Percentiles rank a stretch among this genome's conserved stretches.
These are phyloP conservation scores for Backusella tarrabulga DNA, from an alignment of 192 early-diverging fungal species.

Conservation along the genomic window DNA sequence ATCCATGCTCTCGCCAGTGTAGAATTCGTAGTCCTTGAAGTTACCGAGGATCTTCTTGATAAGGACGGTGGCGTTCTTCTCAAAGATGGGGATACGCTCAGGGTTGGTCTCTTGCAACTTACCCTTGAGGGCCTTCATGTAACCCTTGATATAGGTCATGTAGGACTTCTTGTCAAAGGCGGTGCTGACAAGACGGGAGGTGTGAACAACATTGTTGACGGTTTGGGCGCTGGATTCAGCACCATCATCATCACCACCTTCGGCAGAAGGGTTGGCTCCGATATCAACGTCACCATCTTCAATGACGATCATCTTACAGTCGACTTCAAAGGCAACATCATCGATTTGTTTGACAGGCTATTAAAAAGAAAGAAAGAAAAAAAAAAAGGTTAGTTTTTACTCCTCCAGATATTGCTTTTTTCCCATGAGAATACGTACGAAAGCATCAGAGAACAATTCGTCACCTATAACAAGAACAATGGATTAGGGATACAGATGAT, in stretches of 20 bases:
- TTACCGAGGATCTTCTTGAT: slow-evolving; percentile 79
- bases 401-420: not conserved
- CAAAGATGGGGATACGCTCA: slow-evolving; percentile 61
- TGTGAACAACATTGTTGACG: slow-evolving; percentile 88
- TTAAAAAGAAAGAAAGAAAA: not conserved
- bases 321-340: slow-evolving; percentile 70
- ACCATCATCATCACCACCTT: slow-evolving; percentile 64
- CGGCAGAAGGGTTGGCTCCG: slow-evolving; percentile 92
- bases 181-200: slow-evolving; percentile 71
- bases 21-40: slow-evolving; percentile 94
- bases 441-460: slow-evolving; percentile 92
- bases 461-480: slow-evolving; percentile 53
- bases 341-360: slow-evolving; percentile 58
- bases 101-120: slow-evolving; percentile 59
- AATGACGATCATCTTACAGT: slow-evolving; percentile 72
- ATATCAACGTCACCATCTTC: slow-evolving; percentile 78
- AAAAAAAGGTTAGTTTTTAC: not conserved
- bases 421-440: slow-evolving; percentile 26
- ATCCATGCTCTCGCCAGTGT: slow-evolving; percentile 83
- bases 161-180: slow-evolving; percentile 91
- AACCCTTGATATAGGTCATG: slow-evolving; percentile 90
- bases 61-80: slow-evolving; percentile 55
- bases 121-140: slow-evolving; percentile 82
- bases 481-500: not conserved
- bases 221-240: slow-evolving; percentile 58